A percentile compares a stretch with the other conserved stretches of the same genome.
phyloP scores from a whole-genome alignment of 805 yeast species.

The Saccharomyces kudriavzevii region DNA sequence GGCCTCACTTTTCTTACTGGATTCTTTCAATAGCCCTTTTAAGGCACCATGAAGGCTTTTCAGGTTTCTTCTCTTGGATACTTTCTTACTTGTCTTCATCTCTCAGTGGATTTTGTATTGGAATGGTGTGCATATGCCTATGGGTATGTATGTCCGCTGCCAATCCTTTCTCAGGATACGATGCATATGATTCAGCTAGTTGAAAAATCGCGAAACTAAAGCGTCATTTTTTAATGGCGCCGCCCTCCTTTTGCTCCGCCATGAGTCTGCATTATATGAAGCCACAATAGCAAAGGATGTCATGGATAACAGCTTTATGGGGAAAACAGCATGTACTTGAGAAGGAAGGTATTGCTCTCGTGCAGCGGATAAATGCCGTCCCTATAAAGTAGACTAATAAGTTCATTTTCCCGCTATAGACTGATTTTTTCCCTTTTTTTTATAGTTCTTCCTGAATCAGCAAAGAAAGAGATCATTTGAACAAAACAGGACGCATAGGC shows the following conservation, averaged over 20 bases:
- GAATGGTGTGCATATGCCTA: neutral
- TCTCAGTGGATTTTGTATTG: neutral
- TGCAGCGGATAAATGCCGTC: no score
- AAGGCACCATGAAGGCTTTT: slow-evolving; percentile 17
- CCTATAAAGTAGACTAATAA: no score
- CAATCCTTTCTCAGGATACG: neutral
- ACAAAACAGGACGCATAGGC: no score
- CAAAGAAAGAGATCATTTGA: no score
- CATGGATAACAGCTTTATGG: neutral
- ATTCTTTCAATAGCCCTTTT: slow-evolving; percentile 15
- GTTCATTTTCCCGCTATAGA: no score
- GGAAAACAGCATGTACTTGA: no score
- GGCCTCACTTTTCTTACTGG: neutral
- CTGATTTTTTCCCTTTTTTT: no score
- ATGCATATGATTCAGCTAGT: neutral
- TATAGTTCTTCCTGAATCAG: no score
- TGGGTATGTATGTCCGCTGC: no score
- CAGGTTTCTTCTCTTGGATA: slow-evolving; percentile 8
- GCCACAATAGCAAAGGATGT: neutral
- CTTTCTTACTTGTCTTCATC: slow-evolving; percentile 9
- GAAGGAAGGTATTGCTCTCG: no score
- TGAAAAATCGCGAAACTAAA: neutral
- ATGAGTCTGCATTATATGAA: neutral
- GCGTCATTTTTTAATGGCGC: neutral
- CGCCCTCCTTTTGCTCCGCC: neutral